These are phyloP conservation scores for Calonectria ilicicola DNA, from an alignment of 2,329 filamentous ascomycete genomes.

Conservation along the genomic window DNA sequence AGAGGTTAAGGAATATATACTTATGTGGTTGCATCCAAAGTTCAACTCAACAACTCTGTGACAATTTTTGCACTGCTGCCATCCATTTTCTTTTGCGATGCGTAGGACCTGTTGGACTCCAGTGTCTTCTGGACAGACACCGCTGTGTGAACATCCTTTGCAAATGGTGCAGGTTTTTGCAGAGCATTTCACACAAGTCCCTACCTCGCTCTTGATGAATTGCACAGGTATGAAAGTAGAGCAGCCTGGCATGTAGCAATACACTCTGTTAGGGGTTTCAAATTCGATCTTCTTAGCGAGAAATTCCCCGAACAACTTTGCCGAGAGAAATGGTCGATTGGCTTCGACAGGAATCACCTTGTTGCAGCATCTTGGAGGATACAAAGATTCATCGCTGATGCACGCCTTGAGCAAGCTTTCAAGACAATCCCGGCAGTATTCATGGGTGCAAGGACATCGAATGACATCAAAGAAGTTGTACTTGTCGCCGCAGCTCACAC, in stretches of 20 bases:
- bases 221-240: conserved; percentile 57
- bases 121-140: conserved; percentile 61
- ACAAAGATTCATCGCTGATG: conserved; percentile 62
- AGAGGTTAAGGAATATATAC: conserved; percentile 51
- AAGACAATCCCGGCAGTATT: conserved; percentile 65
- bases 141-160: conserved; percentile 58
- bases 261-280: conserved; percentile 59
- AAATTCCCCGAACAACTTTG: conserved; percentile 50
- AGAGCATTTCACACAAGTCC: conserved; percentile 56
- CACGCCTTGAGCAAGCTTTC: conserved; percentile 55
- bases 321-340: conserved; percentile 50
- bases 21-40: conserved; percentile 68
- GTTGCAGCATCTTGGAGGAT: conserved; percentile 67
- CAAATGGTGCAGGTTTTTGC: conserved; percentile 62
- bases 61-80: conserved; percentile 65
- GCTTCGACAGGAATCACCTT: conserved; percentile 52
- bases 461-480: background rate
- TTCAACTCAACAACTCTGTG: conserved; percentile 59
- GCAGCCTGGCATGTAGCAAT: conserved; percentile 61
- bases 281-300: conserved; percentile 61
- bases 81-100: conserved; percentile 56
- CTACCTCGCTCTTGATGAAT: conserved; percentile 49
- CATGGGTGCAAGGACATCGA: conserved; percentile 46
- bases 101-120: conserved; percentile 53
- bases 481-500: background rate